Percentiles rank a stretch among this genome's conserved stretches.
phyloP scores from a whole-genome alignment of 257 asterid species.

The Fraxinus americana region DNA sequence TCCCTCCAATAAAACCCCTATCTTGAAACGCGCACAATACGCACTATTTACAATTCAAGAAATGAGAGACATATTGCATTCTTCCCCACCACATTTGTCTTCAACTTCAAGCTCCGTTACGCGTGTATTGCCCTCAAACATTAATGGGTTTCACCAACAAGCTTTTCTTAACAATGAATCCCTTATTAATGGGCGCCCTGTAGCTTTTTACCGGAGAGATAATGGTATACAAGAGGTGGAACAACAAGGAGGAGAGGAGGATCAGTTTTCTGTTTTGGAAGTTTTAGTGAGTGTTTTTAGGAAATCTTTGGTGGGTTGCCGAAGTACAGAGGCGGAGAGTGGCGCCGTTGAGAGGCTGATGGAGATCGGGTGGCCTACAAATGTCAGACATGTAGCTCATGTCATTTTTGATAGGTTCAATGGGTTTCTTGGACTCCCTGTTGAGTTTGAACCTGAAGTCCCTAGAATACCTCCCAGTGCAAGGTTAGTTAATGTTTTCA shows the following conservation, averaged over 20 bases:
- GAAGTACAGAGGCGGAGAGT: constrained; percentile 17
- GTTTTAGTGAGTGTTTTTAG: constrained; percentile 40
- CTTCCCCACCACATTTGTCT: constrained; percentile 45
- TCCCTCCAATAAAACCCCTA: constrained; percentile 32
- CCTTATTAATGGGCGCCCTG: constrained; percentile 28
- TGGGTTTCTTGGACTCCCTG: constrained; percentile 70
- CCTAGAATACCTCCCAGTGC: constrained; percentile 71
- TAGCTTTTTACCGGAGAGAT: constrained; percentile 39
- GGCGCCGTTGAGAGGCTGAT: constrained; percentile 28
- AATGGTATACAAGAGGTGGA: constrained; percentile 1
- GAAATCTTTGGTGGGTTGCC: constrained; percentile 55
- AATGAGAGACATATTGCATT: constrained; percentile 58
- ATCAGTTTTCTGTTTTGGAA: constrained; percentile 41
- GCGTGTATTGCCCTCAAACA: not conserved
- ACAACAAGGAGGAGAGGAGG: constrained; percentile 17
- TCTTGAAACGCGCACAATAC: constrained; percentile 43
- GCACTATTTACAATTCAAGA: constrained; percentile 3
- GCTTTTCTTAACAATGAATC: not conserved
- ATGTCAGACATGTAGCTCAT: constrained; percentile 67
- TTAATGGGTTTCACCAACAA: constrained; percentile 49
- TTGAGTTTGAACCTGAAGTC: constrained; percentile 68
- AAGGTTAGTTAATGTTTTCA: constrained; percentile 34
- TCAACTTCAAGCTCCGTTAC: constrained; percentile 58
- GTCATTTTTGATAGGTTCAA: constrained; percentile 63
- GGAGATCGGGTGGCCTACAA: constrained; percentile 65